phyloP scores from a whole-genome alignment of 257 asterid genomes.

The Forsythia viridissima region DNA sequence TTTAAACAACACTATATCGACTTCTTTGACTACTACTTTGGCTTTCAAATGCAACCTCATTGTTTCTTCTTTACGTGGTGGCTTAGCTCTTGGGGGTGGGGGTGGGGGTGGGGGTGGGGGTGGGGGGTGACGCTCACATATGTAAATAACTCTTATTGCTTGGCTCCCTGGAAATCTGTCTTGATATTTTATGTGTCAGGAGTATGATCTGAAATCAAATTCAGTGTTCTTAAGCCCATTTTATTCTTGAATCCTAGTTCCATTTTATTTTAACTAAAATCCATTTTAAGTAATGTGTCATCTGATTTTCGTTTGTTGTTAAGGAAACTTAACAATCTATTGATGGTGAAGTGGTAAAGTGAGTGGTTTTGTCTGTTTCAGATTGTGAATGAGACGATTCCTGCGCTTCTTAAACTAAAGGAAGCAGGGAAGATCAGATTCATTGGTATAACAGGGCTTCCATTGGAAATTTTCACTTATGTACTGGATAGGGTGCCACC shows the following conservation, averaged over 20 bases:
- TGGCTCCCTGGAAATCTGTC: neutral
- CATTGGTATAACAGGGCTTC: constrained; percentile 96
- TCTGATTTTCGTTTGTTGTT: neutral
- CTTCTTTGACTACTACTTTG: neutral
- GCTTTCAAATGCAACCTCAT: neutral
- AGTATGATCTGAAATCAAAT: neutral
- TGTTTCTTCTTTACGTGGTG: neutral
- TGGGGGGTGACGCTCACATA: neutral
- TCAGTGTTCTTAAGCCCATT: neutral
- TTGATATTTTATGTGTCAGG: neutral
- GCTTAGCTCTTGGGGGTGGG: neutral
- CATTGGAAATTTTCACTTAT: constrained; percentile 69
- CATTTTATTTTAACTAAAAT: neutral
- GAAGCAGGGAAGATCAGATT: constrained; percentile 82
- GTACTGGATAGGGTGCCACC: constrained; percentile 84
- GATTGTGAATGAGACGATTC: constrained; percentile 95
- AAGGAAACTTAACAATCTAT: neutral
- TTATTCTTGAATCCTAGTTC: neutral
- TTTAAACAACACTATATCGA: neutral
- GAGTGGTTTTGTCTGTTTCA: constrained; percentile 38
- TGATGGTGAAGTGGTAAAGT: neutral
- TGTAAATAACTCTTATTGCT: neutral
- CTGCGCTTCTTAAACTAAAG: constrained; percentile 78
- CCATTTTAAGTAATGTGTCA: neutral
- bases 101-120: neutral